Conservation (phyloP, 371 early-diverging fungal genomes). For the Mucor piriformis region DNA sequence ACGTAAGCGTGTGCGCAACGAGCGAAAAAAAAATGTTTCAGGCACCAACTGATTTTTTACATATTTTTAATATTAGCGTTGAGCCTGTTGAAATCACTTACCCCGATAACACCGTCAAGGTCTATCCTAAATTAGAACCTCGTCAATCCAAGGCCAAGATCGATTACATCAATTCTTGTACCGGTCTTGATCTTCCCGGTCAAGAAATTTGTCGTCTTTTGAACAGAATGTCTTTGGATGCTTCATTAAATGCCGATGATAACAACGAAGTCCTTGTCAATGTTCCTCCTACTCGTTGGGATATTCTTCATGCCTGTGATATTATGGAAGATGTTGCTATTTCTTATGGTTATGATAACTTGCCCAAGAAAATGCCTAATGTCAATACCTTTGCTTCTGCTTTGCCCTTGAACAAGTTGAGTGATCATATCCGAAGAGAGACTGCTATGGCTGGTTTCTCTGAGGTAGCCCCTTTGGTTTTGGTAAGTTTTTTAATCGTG, state of each 20-base stretch:
- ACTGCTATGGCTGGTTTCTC: constrained; percentile 94
- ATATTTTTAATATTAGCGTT: constrained; percentile 51
- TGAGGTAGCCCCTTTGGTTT: constrained; percentile 94
- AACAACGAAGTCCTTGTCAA: constrained; percentile 74
- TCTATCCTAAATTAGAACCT: constrained; percentile 77
- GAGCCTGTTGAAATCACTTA: constrained; percentile 93
- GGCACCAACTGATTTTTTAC: no score
- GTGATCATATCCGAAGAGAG: constrained; percentile 90
- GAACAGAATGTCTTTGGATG: constrained; percentile 85
- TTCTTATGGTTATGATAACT: constrained; percentile 98
- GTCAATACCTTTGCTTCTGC: constrained; percentile 90
- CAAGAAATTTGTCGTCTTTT: constrained; percentile 82
- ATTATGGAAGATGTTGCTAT: constrained; percentile 99
- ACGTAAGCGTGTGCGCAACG: constrained; percentile 74
- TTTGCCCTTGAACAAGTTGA: constrained; percentile 93
- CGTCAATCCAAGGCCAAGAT: constrained; percentile 74
- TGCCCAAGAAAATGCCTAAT: constrained; percentile 80
- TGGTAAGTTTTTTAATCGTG: no score
- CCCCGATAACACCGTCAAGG: constrained; percentile 72
- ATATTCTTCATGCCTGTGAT: constrained; percentile 98
- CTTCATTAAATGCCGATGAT: constrained; percentile 61
- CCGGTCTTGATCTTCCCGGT: constrained; percentile 73
- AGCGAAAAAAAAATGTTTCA: no score
- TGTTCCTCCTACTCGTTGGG: constrained; percentile 93
- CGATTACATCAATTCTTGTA: constrained; percentile 86